Conservation (phyloP, 2,329 filamentous ascomycete genomes). For the Sphaerostilbella broomeana region DNA sequence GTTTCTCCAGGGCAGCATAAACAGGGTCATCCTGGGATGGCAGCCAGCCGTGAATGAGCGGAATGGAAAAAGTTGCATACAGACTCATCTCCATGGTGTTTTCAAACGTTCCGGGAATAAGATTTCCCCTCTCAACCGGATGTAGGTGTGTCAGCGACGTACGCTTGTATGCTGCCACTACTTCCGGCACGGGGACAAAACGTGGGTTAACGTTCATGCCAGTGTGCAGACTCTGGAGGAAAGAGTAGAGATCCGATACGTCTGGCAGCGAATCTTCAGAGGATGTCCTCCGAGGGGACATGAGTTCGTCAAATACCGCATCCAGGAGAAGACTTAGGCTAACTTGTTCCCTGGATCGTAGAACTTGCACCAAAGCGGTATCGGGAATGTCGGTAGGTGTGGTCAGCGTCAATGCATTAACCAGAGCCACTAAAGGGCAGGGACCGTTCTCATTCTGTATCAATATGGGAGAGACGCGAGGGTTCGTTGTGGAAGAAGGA, state of each 20-base stretch:
- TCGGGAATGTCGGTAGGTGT: conserved; percentile 57
- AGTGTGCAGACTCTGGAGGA: conserved; percentile 82
- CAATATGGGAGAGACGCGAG: conserved; percentile 76
- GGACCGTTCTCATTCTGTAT: conserved; percentile 93
- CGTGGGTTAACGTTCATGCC: conserved; percentile 98
- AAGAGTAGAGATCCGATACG: conserved; percentile 78
- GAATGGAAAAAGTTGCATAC: conserved; percentile 83
- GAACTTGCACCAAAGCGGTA: conserved; percentile 68
- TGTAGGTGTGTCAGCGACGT: conserved; percentile 48
- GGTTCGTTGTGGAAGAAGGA: conserved; percentile 47
- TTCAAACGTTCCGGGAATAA: conserved; percentile 70
- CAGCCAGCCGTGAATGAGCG: conserved; percentile 89
- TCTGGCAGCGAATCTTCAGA: conserved; percentile 66
- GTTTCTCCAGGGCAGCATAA: conserved; percentile 63
- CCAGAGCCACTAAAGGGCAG: conserved; percentile 84
- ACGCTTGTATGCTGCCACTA: conserved; percentile 41
- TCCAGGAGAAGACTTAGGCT: conserved; percentile 80
- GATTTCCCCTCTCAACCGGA: conserved; percentile 40
- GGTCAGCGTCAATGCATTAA: conserved; percentile 84
- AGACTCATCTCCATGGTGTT: conserved; percentile 82
- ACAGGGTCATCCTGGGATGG: conserved; percentile 60
- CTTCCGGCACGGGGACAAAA: conserved; percentile 58
- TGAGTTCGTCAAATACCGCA: conserved; percentile 87
- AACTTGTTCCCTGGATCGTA: conserved; percentile 78
- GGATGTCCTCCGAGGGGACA: conserved; percentile 64